Percentiles rank a stretch among this genome's conserved stretches.
phyloP scores from a whole-genome alignment of 148 eudicot genomes.

The Heliosperma pusillum region DNA sequence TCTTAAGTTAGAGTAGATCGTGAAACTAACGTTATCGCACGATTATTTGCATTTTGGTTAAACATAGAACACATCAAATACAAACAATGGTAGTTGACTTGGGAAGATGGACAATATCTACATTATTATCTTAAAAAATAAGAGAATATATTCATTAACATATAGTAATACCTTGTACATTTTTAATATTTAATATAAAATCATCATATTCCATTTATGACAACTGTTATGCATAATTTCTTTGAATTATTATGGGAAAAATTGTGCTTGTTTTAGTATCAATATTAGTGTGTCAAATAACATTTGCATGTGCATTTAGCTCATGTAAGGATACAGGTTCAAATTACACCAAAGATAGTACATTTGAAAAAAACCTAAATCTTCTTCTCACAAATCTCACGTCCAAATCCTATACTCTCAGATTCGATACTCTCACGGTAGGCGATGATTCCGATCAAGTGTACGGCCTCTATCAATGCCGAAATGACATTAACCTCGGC shows the following conservation, averaged over 20 bases:
- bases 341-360: constrained; percentile 2
- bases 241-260: neutral
- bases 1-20: too few species aligned
- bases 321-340: neutral
- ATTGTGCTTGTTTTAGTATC: neutral
- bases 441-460: constrained; percentile 14
- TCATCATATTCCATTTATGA: neutral
- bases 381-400: constrained; percentile 12
- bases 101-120: too few species aligned
- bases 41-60: too few species aligned
- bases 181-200: too few species aligned
- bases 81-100: too few species aligned
- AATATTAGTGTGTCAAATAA: neutral
- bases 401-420: constrained; percentile 1
- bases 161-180: too few species aligned
- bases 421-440: constrained; percentile 1
- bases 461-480: constrained; percentile 20
- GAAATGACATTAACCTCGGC: neutral
- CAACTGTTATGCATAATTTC: too few species aligned
- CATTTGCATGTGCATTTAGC: neutral
- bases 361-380: constrained; percentile 10
- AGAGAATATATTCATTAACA: too few species aligned
- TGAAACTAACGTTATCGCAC: too few species aligned
- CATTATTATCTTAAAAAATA: too few species aligned
- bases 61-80: too few species aligned